Percentiles rank a stretch among this genome's conserved stretches.
Evolutionary conservation across 2,329 filamentous ascomycete species (phyloP).

Genomic region (Neocucurbitaria cava): DNA sequence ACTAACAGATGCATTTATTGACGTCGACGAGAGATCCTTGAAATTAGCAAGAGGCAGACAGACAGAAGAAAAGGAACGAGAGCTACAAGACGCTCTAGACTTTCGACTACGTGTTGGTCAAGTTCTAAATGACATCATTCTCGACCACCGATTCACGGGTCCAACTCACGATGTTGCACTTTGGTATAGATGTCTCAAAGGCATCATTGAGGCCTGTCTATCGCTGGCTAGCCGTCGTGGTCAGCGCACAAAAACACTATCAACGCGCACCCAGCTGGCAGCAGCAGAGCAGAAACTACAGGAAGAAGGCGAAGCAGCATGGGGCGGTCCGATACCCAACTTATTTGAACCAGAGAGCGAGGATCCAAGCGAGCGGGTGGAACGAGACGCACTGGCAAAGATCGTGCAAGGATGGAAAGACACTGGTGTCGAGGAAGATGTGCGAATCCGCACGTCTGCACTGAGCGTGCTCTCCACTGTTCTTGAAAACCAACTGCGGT

Average conservation of each 20-base stretch:
- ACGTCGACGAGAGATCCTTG: constrained; percentile 59
- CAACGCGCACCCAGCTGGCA: constrained; percentile 62
- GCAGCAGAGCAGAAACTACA: constrained; percentile 58
- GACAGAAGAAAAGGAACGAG: constrained; percentile 30
- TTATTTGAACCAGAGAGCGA: constrained; percentile 40
- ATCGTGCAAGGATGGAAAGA: constrained; percentile 74
- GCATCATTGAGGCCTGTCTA: constrained; percentile 65
- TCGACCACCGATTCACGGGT: constrained; percentile 28
- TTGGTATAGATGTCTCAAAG: constrained; percentile 18
- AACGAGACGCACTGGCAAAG: constrained; percentile 58
- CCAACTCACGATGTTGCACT: not conserved
- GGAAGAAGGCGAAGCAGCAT: constrained; percentile 60
- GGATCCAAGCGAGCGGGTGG: constrained; percentile 42
- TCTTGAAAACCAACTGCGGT: constrained; percentile 61
- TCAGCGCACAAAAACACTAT: constrained; percentile 65
- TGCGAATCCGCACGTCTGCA: constrained; percentile 73
- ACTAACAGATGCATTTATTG: constrained; percentile 71
- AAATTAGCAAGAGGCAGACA: constrained; percentile 18
- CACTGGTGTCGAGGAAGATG: constrained; percentile 69
- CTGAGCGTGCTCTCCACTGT: constrained; percentile 68
- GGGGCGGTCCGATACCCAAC: constrained; percentile 59
- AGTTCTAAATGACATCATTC: constrained; percentile 36
- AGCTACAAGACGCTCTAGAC: constrained; percentile 59
- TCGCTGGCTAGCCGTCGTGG: constrained; percentile 70
- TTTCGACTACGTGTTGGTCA: constrained; percentile 73